Base-by-base conservation (phyloP, 2,329 filamentous ascomycete genomes). In the Amphichorda felina region DNA sequence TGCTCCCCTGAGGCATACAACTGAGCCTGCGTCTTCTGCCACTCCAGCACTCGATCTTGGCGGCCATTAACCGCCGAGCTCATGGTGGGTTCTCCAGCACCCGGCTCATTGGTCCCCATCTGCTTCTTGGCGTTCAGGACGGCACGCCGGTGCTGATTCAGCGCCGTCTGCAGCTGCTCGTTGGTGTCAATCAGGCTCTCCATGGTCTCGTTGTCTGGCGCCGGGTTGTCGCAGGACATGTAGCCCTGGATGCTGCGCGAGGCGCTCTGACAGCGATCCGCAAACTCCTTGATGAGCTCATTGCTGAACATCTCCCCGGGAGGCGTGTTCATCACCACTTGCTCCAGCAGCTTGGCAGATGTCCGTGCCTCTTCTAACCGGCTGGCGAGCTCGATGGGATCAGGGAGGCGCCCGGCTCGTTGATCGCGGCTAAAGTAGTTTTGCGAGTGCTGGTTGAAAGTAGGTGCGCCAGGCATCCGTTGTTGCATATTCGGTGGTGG, bases 151-250 rank as follows among this genome's bases (percentile, higher is more conserved):
- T 95, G 85, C 51, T 86, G 79, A 43, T 78, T 91, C 28, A 89
- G 68, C 0, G 88, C 80, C 30, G 83, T 75, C 41, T 85, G 83
- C 21, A 98, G 67, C 52, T 89, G 82, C 57, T 96, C 91, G 53
- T 94, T 94, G 11, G 86, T 91, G 56, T 95, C 87, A 50, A 98
- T 94, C 41, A 98, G 64, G 11, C 78, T 88, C 52, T 91, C 78
- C 72, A 96, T 86, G 1, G 89, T 96, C 45, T 94, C 82, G 49
- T 94, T 89, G 55, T 96, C 91, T 0, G 89, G 88, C 1, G 74
- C 54, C 0, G 89, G 88, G 51, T 85, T 73, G 38, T 82, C 78
- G 32, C 79, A 75, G 29, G 78, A 69, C 66, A 96, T 94, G 60
- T 93, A 96, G 22, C 69, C 68, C 50, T 95, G 87, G 46, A 96